phyloP scores from a whole-genome alignment of 2,329 filamentous ascomycete species.

The Ophiocordyceps australis region DNA sequence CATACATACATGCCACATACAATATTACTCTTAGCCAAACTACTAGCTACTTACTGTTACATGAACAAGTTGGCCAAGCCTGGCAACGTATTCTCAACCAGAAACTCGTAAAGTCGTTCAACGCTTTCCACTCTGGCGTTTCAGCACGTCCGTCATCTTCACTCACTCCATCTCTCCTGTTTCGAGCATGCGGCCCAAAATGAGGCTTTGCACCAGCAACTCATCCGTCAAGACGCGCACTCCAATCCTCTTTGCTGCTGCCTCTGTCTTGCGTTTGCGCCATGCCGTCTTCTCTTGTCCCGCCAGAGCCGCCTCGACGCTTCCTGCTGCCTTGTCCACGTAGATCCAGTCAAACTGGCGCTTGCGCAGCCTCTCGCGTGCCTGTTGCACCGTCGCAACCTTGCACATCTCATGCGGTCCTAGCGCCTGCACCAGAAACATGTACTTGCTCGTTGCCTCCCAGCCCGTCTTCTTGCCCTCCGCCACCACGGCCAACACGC shows the following conservation, averaged over 20 bases:
- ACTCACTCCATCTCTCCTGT: slow-evolving; percentile 23
- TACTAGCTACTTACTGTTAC: too few relatives aligned
- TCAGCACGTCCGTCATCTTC: neutral
- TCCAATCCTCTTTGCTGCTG: slow-evolving; percentile 15
- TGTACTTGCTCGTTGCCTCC: slow-evolving; percentile 49
- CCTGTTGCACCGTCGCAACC: slow-evolving; percentile 47
- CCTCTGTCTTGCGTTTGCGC: slow-evolving; percentile 20
- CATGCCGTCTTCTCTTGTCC: slow-evolving; percentile 6
- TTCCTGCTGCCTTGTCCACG: slow-evolving; percentile 46
- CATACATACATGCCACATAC: too few relatives aligned
- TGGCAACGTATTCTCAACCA: too few relatives aligned
- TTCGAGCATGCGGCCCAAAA: slow-evolving; percentile 62
- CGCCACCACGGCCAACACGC: slow-evolving; percentile 58
- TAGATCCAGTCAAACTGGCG: slow-evolving; percentile 64
- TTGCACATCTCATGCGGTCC: slow-evolving; percentile 49
- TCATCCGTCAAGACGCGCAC: slow-evolving; percentile 65
- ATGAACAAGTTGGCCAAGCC: too few relatives aligned
- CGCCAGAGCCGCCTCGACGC: slow-evolving; percentile 29
- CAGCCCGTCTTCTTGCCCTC: slow-evolving; percentile 34
- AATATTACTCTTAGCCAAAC: too few relatives aligned
- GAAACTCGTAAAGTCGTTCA: too few relatives aligned
- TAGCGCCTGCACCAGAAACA: slow-evolving; percentile 64
- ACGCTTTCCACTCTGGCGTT: neutral
- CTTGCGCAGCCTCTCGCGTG: slow-evolving; percentile 36
- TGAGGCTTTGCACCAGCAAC: slow-evolving; percentile 81